Evolutionary conservation across 257 asterid species (phyloP).

Genomic region (Solanum virginianum): DNA sequence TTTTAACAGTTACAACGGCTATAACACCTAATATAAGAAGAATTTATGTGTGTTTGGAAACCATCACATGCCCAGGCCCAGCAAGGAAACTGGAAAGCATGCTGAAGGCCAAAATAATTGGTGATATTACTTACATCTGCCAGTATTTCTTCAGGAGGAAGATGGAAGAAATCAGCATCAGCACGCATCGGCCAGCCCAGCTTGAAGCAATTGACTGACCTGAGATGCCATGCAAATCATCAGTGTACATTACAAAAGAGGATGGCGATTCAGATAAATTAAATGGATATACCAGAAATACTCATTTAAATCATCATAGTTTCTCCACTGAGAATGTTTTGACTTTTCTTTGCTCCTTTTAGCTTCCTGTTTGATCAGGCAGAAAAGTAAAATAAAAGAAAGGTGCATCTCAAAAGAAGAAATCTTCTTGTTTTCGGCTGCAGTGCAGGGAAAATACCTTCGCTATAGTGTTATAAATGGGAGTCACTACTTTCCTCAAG

Average conservation of each 20-base stretch:
- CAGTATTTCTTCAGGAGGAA: constrained; percentile 29
- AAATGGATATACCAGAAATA: constrained; percentile 61
- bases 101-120: background rate
- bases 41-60: background rate
- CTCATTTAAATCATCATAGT: constrained; percentile 91
- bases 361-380: constrained; percentile 61
- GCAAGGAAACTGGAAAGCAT: background rate
- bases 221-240: constrained; percentile 21
- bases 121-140: constrained; percentile 29
- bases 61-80: background rate
- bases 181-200: constrained; percentile 99
- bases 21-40: background rate
- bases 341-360: constrained; percentile 44
- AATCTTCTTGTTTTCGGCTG: background rate
- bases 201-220: constrained; percentile 84
- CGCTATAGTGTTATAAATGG: constrained; percentile 67
- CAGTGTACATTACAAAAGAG: constrained; percentile 5
- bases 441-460: constrained; percentile 24
- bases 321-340: constrained; percentile 90
- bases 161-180: constrained; percentile 86
- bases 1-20: background rate
- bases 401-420: background rate
- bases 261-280: background rate
- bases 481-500: constrained; percentile 73
- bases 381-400: background rate